These are phyloP conservation scores for Penicillium crustosum DNA, from an alignment of 2,329 filamentous ascomycete genomes.

Conservation along the genomic window DNA sequence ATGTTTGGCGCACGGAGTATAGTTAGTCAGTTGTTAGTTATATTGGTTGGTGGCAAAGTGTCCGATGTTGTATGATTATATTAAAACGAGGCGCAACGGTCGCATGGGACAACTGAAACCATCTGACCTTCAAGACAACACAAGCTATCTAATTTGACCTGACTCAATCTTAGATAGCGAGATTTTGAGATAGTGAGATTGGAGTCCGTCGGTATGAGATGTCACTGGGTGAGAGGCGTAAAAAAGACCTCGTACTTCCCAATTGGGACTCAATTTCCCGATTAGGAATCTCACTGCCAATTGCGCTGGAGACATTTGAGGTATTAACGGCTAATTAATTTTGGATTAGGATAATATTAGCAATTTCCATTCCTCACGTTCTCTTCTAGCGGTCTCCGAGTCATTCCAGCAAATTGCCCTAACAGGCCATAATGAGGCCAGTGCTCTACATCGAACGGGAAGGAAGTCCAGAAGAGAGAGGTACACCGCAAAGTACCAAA, in stretches of 20 bases:
- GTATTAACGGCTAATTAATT: neutral
- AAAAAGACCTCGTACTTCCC: neutral
- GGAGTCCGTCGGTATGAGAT: neutral
- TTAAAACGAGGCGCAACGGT: neutral
- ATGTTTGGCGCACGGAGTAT: neutral
- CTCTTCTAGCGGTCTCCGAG: neutral
- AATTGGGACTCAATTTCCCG: neutral
- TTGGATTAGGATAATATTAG: neutral
- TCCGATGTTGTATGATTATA: neutral
- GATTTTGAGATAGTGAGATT: neutral
- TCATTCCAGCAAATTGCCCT: neutral
- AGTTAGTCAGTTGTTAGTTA: neutral
- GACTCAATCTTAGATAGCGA: neutral
- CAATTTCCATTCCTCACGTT: neutral
- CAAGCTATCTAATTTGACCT: neutral
- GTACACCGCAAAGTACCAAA: conserved; percentile 4
- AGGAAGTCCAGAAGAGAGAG: conserved; percentile 1
- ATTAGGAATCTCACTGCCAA: neutral
- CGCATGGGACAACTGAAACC: neutral
- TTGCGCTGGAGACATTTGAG: neutral
- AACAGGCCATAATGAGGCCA: conserved; percentile 9
- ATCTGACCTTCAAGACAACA: neutral
- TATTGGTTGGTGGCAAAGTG: neutral
- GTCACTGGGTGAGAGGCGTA: neutral
- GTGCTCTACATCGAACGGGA: neutral